A percentile compares a stretch with the other conserved stretches of the same genome.
phyloP scores from a whole-genome alignment of 2,329 filamentous ascomycete genomes.

The Akanthomyces muscarius region DNA sequence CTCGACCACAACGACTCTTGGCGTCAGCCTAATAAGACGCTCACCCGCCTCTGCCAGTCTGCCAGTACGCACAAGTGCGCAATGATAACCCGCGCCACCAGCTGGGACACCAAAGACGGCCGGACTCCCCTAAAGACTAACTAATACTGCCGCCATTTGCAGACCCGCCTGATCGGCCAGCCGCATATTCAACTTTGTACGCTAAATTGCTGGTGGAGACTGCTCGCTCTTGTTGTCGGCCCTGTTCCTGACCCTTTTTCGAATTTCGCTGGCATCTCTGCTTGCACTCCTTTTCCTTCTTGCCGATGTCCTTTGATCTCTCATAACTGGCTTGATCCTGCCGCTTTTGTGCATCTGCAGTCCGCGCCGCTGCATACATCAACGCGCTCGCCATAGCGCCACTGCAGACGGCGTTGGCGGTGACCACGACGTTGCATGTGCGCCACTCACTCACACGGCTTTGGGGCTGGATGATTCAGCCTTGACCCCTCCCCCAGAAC shows the following conservation, averaged over 20 bases:
- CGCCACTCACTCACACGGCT: conserved; percentile 10
- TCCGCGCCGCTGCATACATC: background rate
- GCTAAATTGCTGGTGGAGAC: conserved; percentile 22
- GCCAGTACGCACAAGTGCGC: background rate
- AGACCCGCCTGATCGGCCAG: conserved; percentile 24
- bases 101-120: background rate
- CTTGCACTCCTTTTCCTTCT: background rate
- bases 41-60: background rate
- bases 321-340: background rate
- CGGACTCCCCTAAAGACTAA: background rate
- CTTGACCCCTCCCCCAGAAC: conserved; percentile 14
- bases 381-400: conserved; percentile 6
- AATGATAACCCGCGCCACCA: background rate
- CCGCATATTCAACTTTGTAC: conserved; percentile 22
- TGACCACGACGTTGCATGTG: conserved; percentile 4
- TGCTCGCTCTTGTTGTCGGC: background rate
- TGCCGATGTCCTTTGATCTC: background rate
- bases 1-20: background rate
- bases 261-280: background rate
- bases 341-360: background rate
- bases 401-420: background rate
- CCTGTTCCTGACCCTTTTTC: conserved; percentile 6
- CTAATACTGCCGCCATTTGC: conserved; percentile 1
- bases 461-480: conserved; percentile 8
- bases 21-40: background rate